A percentile compares a stretch with the other conserved stretches of the same genome.
These are phyloP conservation scores for Diplodia mutila DNA, from an alignment of 2,329 filamentous ascomycete species.

Conservation along the genomic window DNA sequence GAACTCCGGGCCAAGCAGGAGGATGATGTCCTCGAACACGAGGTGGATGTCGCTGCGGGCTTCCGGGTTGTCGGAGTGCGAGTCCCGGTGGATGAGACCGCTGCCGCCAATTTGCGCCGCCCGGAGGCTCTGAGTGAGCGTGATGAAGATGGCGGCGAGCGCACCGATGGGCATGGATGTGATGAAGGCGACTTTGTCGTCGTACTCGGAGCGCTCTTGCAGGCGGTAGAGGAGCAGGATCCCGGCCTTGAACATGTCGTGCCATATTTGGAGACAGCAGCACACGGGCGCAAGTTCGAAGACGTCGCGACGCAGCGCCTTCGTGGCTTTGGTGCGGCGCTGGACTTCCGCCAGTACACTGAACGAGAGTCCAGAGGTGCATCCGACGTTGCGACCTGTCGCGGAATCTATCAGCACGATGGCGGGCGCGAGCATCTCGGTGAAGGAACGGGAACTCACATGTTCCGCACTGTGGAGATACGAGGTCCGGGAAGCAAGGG, in stretches of 20 bases:
- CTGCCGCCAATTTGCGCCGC: conserved; percentile 4
- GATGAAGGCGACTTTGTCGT: conserved; percentile 16
- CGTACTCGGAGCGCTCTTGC: not conserved
- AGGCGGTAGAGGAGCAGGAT: conserved; percentile 18
- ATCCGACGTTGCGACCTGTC: not conserved
- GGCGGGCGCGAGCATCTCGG: too few species aligned
- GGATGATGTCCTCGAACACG: conserved; percentile 22
- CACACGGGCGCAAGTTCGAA: not conserved
- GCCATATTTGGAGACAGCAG: conserved; percentile 11
- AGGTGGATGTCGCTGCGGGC: conserved; percentile 14
- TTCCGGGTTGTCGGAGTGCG: not conserved
- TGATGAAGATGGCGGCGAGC: conserved; percentile 12
- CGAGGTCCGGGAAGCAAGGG: conserved; percentile 17
- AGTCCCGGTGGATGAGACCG: conserved; percentile 16
- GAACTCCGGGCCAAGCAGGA: conserved; percentile 14
- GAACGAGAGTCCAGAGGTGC: conserved; percentile 8
- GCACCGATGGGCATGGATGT: not conserved
- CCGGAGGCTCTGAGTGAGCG: not conserved
- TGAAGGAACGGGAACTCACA: conserved; percentile 15
- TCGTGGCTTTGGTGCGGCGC: not conserved
- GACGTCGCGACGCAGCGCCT: not conserved
- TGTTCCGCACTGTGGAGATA: not conserved
- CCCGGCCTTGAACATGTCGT: conserved; percentile 4
- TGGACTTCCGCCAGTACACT: conserved; percentile 4
- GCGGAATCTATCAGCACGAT: not conserved